These are phyloP conservation scores for Penicillium frequentans DNA, from an alignment of 2,329 filamentous ascomycete species.

Conservation along the genomic window DNA sequence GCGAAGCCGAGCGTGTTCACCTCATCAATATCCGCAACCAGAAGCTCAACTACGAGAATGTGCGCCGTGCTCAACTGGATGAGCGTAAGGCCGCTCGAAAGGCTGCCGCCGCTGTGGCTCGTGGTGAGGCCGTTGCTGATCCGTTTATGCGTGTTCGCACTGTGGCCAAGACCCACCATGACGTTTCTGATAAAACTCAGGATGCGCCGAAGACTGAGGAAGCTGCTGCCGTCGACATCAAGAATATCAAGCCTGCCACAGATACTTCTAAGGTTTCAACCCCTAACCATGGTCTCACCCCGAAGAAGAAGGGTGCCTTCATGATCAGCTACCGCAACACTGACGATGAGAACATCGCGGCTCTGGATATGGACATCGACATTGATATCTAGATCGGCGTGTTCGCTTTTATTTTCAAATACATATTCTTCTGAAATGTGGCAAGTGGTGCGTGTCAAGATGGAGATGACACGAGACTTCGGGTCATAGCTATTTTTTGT, in stretches of 20 bases:
- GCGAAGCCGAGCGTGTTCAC: constrained; percentile 79
- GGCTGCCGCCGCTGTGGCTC: constrained; percentile 61
- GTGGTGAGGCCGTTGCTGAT: constrained; percentile 60
- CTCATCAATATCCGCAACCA: constrained; percentile 83
- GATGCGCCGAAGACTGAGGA: constrained; percentile 31
- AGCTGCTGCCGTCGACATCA: constrained; percentile 32
- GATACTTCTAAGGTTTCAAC: constrained; percentile 52
- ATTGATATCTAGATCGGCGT: constrained; percentile 68
- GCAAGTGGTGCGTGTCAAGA: not conserved
- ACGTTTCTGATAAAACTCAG: constrained; percentile 51
- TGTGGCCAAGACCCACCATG: constrained; percentile 67
- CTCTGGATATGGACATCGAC: constrained; percentile 87
- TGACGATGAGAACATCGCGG: constrained; percentile 90
- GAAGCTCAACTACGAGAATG: constrained; percentile 78
- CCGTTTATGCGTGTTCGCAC: constrained; percentile 64
- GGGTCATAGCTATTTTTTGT: constrained; percentile 1
- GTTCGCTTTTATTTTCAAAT: not conserved
- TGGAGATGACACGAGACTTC: not conserved
- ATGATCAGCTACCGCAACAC: constrained; percentile 75
- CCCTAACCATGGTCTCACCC: constrained; percentile 41
- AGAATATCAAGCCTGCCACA: constrained; percentile 49
- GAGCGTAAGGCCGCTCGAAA: constrained; percentile 68
- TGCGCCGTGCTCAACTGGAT: constrained; percentile 85
- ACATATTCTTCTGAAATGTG: not conserved
- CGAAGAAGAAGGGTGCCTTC: constrained; percentile 47